phyloP scores from a whole-genome alignment of 345 rosid species.

The Nasturtium officinale region DNA sequence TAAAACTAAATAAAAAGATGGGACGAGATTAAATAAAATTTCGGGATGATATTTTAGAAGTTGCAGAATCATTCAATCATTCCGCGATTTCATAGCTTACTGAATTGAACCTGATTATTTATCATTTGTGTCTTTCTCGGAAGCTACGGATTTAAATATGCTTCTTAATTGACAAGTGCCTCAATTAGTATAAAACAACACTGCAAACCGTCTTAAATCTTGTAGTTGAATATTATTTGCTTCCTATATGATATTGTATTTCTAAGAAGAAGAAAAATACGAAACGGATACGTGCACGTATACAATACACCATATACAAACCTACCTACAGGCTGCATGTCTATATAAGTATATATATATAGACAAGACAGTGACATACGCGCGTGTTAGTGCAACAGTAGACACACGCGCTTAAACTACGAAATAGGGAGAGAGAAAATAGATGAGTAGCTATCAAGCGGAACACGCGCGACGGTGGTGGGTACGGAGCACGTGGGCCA shows the following conservation, averaged over 20 bases:
- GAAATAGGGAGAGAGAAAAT: background rate
- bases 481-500: conserved; percentile 43
- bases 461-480: conserved; percentile 46
- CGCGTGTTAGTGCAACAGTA: background rate
- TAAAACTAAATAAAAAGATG: background rate
- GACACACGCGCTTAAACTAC: conserved; percentile 8
- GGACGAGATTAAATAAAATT: no score
- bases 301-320: background rate
- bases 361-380: conserved; percentile 10
- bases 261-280: background rate
- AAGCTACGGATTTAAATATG: background rate
- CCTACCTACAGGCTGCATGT: conserved; percentile 15
- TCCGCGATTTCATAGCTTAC: background rate
- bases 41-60: background rate
- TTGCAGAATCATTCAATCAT: conserved; percentile 1
- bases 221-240: background rate
- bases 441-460: conserved; percentile 29
- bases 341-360: no score
- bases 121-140: conserved; percentile 13
- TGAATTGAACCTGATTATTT: background rate
- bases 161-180: conserved; percentile 11
- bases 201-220: background rate
- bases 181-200: background rate
- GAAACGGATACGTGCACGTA: conserved; percentile 9
- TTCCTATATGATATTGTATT: background rate